Evolutionary conservation across 176 grass and related monocot genomes (phyloP), one percentile per base, ranked within the genome.

Genomic region (Ampelocalamus luodianensis): DNA sequence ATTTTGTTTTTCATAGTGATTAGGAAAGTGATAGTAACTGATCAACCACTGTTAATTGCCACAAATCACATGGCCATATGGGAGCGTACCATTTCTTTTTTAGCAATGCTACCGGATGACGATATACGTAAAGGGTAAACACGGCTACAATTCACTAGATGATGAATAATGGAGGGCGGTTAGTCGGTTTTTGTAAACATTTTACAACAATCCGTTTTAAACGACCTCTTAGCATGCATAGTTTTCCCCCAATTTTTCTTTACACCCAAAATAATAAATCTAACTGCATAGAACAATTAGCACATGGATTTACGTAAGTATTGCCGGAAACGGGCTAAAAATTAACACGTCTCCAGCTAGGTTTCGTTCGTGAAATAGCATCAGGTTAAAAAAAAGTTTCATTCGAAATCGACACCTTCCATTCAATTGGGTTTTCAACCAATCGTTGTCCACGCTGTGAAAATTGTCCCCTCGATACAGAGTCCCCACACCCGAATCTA

Each of bases 1-100:
- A 1, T 38, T 63, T 55, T 48, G 29, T 45, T 56, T 81, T 17
- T 3, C 46, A 8, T 44, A 54, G 67, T 65, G 77, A 42, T 44
- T 80, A 43, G 11, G 23, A 36, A n/a, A 54, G 45, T 36, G 68
- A 67, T 56, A 74, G 77, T 74, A 66, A 87, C 59, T 32, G 12
- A 43, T 15, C 68, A 87, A 80, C 58, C 51, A 44, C 44, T 17
- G 23, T 42, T 61, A 36, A 23, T 86, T 62, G 2, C 10, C 56
- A 40, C 22, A 39, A 48, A 37, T 36, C 39, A 40, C 26, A 27
- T 9, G 8, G 18, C 6, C 50, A 8, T 54, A 7, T 18, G 17
- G 53, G 17, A 8, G 18, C 1, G 17, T 55, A 8, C 53, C 51
- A 22, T 55, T 55, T 55, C 18, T 20, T 55, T 22, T 55, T 55